These are phyloP conservation scores for Cryptosporidium tyzzeri DNA, from an alignment of 169 alveolate species.

Conservation along the genomic window DNA sequence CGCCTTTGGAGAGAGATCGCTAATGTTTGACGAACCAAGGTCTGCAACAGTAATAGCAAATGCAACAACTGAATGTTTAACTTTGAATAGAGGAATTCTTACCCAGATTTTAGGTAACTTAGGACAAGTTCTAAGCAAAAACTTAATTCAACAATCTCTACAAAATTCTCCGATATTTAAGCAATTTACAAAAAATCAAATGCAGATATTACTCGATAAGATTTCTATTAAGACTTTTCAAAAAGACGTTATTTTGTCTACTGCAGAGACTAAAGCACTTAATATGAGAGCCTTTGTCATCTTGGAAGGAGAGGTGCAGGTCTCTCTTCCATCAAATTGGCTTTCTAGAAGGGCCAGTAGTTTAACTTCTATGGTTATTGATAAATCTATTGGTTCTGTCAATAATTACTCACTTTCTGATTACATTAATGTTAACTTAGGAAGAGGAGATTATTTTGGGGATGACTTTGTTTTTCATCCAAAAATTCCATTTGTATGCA, in stretches of 20 bases:
- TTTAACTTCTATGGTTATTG: slow-evolving; percentile 30
- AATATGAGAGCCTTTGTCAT: slow-evolving; percentile 80
- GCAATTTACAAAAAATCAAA: slow-evolving; percentile 81
- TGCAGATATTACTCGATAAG: slow-evolving; percentile 48
- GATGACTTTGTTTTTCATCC: slow-evolving; percentile 91
- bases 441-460: slow-evolving; percentile 94
- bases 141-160: slow-evolving; percentile 49
- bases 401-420: slow-evolving; percentile 41
- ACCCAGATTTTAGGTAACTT: slow-evolving; percentile 88
- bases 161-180: slow-evolving; percentile 88
- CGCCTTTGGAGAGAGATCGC: slow-evolving; percentile 94
- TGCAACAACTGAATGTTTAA: slow-evolving; percentile 86
- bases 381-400: slow-evolving; percentile 53
- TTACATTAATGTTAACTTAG: slow-evolving; percentile 76
- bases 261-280: slow-evolving; percentile 34
- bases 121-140: slow-evolving; percentile 84
- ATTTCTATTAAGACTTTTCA: slow-evolving; percentile 15
- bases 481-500: slow-evolving; percentile 86
- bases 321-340: slow-evolving; percentile 58
- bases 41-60: slow-evolving; percentile 93
- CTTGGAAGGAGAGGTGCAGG: slow-evolving; percentile 88
- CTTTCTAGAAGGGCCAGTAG: slow-evolving; percentile 38
- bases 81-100: slow-evolving; percentile 86
- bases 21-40: slow-evolving; percentile 92
- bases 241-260: background rate